Evolutionary conservation across 164 flowering plant genomes (phyloP).

Genomic region (Cinnamomum chago): DNA sequence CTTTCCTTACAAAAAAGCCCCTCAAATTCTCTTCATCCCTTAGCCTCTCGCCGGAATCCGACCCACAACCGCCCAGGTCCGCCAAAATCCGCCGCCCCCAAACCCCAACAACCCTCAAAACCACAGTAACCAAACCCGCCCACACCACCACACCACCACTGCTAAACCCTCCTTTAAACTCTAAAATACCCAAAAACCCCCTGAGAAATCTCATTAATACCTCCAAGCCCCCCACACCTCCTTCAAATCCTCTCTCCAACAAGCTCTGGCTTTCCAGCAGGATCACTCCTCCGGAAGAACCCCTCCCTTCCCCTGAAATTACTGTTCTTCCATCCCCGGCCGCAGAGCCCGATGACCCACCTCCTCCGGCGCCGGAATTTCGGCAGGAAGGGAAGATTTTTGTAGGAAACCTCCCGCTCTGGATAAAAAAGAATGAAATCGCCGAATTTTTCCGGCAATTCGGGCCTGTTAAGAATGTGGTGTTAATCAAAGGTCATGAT

Average conservation of each 20-base stretch:
- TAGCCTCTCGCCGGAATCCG: slow-evolving; percentile 22
- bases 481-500: slow-evolving; percentile 70
- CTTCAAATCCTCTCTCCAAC: slow-evolving; percentile 25
- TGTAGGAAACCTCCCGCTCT: slow-evolving; percentile 82
- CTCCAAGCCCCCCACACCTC: slow-evolving; percentile 6
- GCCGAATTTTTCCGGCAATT: slow-evolving; percentile 84
- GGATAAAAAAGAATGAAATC: slow-evolving; percentile 73
- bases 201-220: slow-evolving; percentile 28
- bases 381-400: slow-evolving; percentile 77
- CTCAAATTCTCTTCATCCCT: slow-evolving; percentile 24
- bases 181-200: slow-evolving; percentile 35
- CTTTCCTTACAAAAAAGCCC: slow-evolving; percentile 27
- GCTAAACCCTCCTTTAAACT: slow-evolving; percentile 5
- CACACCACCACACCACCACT: slow-evolving; percentile 18
- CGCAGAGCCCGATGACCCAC: background rate
- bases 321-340: background rate
- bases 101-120: slow-evolving; percentile 7
- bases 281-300: slow-evolving; percentile 39
- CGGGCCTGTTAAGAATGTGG: slow-evolving; percentile 77
- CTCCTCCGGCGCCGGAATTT: slow-evolving; percentile 24
- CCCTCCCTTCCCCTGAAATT: background rate
- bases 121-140: slow-evolving; percentile 1
- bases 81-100: slow-evolving; percentile 33
- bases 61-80: slow-evolving; percentile 6
- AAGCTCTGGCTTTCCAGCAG: slow-evolving; percentile 67